Conservation (phyloP, 768 basidiomycete species). For the Suillus hirtellus region DNA sequence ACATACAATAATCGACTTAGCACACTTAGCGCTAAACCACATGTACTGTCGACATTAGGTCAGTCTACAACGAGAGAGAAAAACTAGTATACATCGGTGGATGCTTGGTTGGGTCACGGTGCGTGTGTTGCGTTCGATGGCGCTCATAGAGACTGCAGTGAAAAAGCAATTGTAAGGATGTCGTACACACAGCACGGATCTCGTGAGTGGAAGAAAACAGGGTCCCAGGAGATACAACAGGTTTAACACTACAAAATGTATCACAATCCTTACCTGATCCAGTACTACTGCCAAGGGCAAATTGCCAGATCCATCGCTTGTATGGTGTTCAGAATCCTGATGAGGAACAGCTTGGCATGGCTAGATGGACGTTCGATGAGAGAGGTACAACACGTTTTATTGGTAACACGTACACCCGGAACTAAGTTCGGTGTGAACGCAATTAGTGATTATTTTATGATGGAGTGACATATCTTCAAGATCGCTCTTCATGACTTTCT, state of each 20-base stretch:
- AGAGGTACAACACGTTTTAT: neutral
- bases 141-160: constrained; percentile 10
- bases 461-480: constrained; percentile 66
- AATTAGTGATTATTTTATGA: constrained; percentile 12
- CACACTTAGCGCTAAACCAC: no score
- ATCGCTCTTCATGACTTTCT: constrained; percentile 99
- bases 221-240: neutral
- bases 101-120: constrained; percentile 1
- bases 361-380: neutral
- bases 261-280: constrained; percentile 23
- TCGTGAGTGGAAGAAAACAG: constrained; percentile 21
- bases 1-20: no score
- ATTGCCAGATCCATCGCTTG: constrained; percentile 19
- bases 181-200: neutral
- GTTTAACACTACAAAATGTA: constrained; percentile 1
- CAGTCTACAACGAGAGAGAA: neutral
- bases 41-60: no score
- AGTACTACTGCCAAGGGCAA: constrained; percentile 23
- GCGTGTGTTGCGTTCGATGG: constrained; percentile 13
- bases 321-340: constrained; percentile 26
- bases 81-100: neutral
- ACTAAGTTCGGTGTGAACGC: constrained; percentile 31
- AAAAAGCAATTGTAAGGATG: constrained; percentile 14
- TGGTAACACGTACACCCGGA: constrained; percentile 25
- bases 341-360: constrained; percentile 22